phyloP scores from a whole-genome alignment of 768 basidiomycete genomes.

The Collybia sordida region DNA sequence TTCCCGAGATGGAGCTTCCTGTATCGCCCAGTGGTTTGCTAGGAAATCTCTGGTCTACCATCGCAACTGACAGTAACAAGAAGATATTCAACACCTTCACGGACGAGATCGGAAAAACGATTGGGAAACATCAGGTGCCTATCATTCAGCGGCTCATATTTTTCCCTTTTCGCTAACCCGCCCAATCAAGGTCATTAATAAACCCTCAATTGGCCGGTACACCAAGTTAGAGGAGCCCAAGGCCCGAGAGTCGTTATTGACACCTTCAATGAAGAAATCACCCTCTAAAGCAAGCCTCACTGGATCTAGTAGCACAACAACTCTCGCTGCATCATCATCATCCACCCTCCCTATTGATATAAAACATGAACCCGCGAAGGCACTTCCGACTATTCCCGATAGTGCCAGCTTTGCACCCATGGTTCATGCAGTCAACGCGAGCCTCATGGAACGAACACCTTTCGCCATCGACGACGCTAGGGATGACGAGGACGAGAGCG shows the following conservation, averaged over 20 bases:
- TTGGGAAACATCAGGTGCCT: slow-evolving; percentile 86
- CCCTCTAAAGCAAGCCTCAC: slow-evolving; percentile 53
- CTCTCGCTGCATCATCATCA: slow-evolving; percentile 35
- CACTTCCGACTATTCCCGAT: slow-evolving; percentile 30
- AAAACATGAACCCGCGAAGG: slow-evolving; percentile 26
- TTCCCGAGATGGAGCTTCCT: slow-evolving; percentile 67
- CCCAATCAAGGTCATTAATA: slow-evolving; percentile 55
- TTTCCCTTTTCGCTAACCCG: neutral
- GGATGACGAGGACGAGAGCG: slow-evolving; percentile 63
- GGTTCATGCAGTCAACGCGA: slow-evolving; percentile 75
- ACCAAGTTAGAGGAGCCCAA: slow-evolving; percentile 86
- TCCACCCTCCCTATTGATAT: slow-evolving; percentile 55
- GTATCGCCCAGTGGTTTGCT: slow-evolving; percentile 59
- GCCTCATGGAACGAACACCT: slow-evolving; percentile 87
- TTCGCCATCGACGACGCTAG: slow-evolving; percentile 98
- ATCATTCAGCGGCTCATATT: slow-evolving; percentile 1
- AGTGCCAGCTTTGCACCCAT: slow-evolving; percentile 53
- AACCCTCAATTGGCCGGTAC: slow-evolving; percentile 84
- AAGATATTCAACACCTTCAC: slow-evolving; percentile 92
- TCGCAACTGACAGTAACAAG: slow-evolving; percentile 90
- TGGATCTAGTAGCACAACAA: slow-evolving; percentile 29
- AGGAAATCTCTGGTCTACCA: slow-evolving; percentile 86
- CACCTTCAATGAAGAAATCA: slow-evolving; percentile 63
- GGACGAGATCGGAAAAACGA: slow-evolving; percentile 91
- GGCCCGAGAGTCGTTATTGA: slow-evolving; percentile 82